Evolutionary conservation across 2,329 filamentous ascomycete species (phyloP).

Genomic region (Fusarium sp.): DNA sequence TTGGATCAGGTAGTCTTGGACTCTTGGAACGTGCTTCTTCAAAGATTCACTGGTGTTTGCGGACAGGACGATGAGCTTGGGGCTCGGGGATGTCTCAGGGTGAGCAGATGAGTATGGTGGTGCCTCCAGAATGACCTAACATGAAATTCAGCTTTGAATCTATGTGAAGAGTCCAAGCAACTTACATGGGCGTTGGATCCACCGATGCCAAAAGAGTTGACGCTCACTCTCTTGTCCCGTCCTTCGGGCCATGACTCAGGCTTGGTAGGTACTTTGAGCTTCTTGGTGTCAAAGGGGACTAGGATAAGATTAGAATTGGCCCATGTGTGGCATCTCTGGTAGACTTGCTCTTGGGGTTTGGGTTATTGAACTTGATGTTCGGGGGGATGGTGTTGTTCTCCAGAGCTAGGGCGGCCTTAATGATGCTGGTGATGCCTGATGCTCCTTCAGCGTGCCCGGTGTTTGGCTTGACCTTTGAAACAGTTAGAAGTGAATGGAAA

Average conservation of each 20-base stretch:
- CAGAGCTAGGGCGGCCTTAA: conserved; percentile 40
- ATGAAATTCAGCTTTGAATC: not conserved
- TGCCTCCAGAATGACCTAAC: not conserved
- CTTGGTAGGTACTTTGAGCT: conserved; percentile 41
- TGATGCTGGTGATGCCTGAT: not conserved
- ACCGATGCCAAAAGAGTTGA: conserved; percentile 55
- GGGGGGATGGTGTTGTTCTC: conserved; percentile 47
- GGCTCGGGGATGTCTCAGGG: not conserved
- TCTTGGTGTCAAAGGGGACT: conserved; percentile 37
- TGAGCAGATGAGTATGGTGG: not conserved
- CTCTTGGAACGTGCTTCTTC: not conserved
- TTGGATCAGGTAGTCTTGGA: not conserved
- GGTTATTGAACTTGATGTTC: conserved; percentile 45
- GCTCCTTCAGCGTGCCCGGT: not conserved
- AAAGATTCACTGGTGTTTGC: not conserved
- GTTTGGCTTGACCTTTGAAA: not conserved
- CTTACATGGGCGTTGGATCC: conserved; percentile 51
- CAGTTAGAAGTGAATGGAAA: not conserved
- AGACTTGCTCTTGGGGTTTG: conserved; percentile 38
- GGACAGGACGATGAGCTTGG: not conserved
- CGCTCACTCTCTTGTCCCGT: conserved; percentile 41
- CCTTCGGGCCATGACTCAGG: conserved; percentile 39
- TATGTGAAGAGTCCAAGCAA: too few relatives aligned
- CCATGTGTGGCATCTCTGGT: not conserved
- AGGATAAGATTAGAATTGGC: not conserved